These are phyloP conservation scores for Penicillium malachiteum DNA, from an alignment of 495 filamentous ascomycete genomes.

Conservation along the genomic window DNA sequence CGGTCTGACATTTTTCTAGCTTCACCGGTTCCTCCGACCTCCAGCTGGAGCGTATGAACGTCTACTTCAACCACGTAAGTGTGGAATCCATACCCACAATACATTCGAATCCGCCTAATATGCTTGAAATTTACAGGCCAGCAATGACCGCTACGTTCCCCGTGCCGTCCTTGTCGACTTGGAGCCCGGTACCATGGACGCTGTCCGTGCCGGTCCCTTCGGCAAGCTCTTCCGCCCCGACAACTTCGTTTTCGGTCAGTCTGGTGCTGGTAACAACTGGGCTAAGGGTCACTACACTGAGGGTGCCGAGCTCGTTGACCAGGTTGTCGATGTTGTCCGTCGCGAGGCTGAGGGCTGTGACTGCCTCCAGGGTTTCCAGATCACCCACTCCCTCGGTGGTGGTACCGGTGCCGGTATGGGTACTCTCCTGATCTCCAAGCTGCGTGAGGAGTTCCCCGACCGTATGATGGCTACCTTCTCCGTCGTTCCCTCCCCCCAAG, in stretches of 20 bases:
- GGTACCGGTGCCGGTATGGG: slow-evolving; percentile 99
- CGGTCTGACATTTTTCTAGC: slow-evolving; percentile 50
- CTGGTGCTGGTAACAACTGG: slow-evolving; percentile 99
- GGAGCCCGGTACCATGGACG: slow-evolving; percentile 98
- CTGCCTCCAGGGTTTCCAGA: slow-evolving; percentile 99
- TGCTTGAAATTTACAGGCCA: slow-evolving; percentile 59
- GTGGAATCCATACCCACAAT: background rate
- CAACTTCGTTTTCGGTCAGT: slow-evolving; percentile 99
- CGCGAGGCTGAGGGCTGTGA: slow-evolving; percentile 99
- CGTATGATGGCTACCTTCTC: slow-evolving; percentile 99
- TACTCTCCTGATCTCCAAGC: slow-evolving; percentile 99
- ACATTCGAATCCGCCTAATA: background rate
- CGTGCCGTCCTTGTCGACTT: slow-evolving; percentile 99
- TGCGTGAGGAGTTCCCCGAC: slow-evolving; percentile 99
- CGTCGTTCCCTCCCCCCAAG: slow-evolving; percentile 98
- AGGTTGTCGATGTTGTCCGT: slow-evolving; percentile 97
- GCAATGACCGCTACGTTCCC: slow-evolving; percentile 97
- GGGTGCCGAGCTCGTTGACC: slow-evolving; percentile 97
- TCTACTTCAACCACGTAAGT: slow-evolving; percentile 99
- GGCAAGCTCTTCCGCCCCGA: slow-evolving; percentile 99
- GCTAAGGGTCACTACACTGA: slow-evolving; percentile 99
- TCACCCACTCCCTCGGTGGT: slow-evolving; percentile 99
- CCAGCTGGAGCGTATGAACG: slow-evolving; percentile 99
- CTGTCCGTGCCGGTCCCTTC: slow-evolving; percentile 97
- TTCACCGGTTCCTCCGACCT: slow-evolving; percentile 98